Percentiles rank a stretch among this genome's conserved stretches.
These are phyloP conservation scores for Copromyces sp. DNA, from an alignment of 495 filamentous ascomycete species.

Conservation along the genomic window DNA sequence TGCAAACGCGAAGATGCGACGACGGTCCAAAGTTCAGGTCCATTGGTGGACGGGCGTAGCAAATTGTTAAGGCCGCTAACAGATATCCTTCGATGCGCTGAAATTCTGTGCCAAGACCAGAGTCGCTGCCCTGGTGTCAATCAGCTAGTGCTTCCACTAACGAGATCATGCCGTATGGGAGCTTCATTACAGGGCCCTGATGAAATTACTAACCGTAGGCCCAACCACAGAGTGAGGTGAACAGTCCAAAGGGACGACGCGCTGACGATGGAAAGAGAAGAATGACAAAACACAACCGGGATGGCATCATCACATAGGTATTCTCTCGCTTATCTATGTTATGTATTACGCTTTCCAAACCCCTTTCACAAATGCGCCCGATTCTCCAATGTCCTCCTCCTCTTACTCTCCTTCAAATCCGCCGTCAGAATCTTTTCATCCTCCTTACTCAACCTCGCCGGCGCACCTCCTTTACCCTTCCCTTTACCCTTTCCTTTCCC, in stretches of 20 bases:
- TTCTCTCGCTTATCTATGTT: not conserved
- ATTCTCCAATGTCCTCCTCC: constrained; percentile 31
- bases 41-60: not conserved
- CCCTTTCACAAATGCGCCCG: constrained; percentile 36
- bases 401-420: constrained; percentile 28
- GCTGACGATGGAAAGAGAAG: too few relatives aligned
- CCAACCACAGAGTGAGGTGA: too few relatives aligned
- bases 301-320: constrained; percentile 66
- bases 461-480: constrained; percentile 23
- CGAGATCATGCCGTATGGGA: too few relatives aligned
- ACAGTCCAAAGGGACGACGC: too few relatives aligned
- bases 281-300: constrained; percentile 5
- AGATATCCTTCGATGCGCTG: not conserved
- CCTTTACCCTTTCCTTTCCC: constrained; percentile 9
- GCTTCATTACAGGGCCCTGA: too few relatives aligned
- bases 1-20: not conserved
- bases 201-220: too few relatives aligned
- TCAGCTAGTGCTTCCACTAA: too few relatives aligned
- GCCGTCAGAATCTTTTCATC: constrained; percentile 28
- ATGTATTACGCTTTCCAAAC: not conserved
- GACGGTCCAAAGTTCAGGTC: not conserved
- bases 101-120: not conserved
- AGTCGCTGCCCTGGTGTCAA: not conserved
- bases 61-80: not conserved
- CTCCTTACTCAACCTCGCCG: constrained; percentile 28